These are phyloP conservation scores for Botrytis fabae DNA, from an alignment of 2,329 filamentous ascomycete species.

Conservation along the genomic window DNA sequence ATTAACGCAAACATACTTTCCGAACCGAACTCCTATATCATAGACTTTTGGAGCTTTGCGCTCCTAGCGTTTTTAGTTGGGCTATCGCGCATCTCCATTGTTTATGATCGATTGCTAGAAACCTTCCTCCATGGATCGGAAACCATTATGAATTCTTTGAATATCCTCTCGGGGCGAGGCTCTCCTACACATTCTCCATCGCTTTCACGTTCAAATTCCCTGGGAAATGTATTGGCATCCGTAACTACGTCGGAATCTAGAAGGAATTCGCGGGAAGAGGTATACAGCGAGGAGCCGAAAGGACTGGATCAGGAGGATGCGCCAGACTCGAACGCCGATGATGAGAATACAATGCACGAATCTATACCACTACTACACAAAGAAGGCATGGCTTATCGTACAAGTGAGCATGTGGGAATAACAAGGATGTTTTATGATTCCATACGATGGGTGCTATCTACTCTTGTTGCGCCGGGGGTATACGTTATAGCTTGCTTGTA, in stretches of 20 bases:
- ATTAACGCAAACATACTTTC: slow-evolving; percentile 7
- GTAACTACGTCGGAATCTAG: slow-evolving; percentile 31
- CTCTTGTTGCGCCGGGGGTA: slow-evolving; percentile 74
- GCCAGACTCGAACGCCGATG: slow-evolving; percentile 41
- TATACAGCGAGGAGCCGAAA: slow-evolving; percentile 45
- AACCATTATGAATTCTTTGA: slow-evolving; percentile 90
- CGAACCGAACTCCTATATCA: slow-evolving; percentile 12
- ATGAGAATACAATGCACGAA: slow-evolving; percentile 53
- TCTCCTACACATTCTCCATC: slow-evolving; percentile 58
- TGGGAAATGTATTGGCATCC: slow-evolving; percentile 45
- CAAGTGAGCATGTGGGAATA: slow-evolving; percentile 54
- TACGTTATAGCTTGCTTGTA: slow-evolving; percentile 84
- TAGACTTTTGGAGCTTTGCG: slow-evolving; percentile 19
- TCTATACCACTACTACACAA: slow-evolving; percentile 63
- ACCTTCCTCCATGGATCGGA: slow-evolving; percentile 51
- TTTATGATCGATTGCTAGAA: slow-evolving; percentile 19
- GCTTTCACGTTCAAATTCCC: slow-evolving; percentile 61
- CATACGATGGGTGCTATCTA: slow-evolving; percentile 75
- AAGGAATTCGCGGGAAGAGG: slow-evolving; percentile 43
- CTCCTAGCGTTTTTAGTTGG: slow-evolving; percentile 16
- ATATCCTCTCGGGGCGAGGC: slow-evolving; percentile 86
- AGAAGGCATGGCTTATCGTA: slow-evolving; percentile 43
- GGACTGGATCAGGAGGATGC: slow-evolving; percentile 38
- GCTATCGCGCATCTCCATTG: slow-evolving; percentile 14
- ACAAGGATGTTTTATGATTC: slow-evolving; percentile 72